Conservation (phyloP, 495 filamentous ascomycete genomes). For the Paragyromitra xinjiangensis region DNA sequence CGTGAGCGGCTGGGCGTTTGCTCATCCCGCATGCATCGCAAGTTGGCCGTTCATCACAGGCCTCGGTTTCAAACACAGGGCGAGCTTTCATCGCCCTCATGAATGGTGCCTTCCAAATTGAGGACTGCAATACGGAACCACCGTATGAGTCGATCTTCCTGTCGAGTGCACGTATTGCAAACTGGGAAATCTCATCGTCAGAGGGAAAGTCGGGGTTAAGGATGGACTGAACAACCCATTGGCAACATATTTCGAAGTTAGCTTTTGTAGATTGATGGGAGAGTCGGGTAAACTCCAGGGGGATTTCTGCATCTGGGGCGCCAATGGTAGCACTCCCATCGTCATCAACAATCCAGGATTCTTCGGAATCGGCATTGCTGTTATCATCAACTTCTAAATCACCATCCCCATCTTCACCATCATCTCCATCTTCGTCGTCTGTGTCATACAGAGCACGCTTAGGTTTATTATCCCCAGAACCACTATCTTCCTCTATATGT, state of each 20-base stretch:
- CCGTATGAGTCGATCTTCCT: slow-evolving; percentile 28
- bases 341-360: slow-evolving; percentile 51
- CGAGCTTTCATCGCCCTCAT: slow-evolving; percentile 46
- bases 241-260: slow-evolving; percentile 41
- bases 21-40: slow-evolving; percentile 51
- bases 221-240: slow-evolving; percentile 41
- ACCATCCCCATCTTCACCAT: not conserved
- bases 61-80: slow-evolving; percentile 21
- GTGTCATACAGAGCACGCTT: slow-evolving; percentile 44
- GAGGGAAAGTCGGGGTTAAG: slow-evolving; percentile 37
- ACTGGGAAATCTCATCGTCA: slow-evolving; percentile 30
- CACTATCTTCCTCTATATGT: slow-evolving; percentile 9
- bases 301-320: slow-evolving; percentile 37
- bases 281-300: slow-evolving; percentile 44
- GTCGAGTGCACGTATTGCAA: slow-evolving; percentile 39
- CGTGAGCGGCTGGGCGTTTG: slow-evolving; percentile 30
- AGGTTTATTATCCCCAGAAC: not conserved
- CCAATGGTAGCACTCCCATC: slow-evolving; percentile 23
- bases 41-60: slow-evolving; percentile 22
- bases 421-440: slow-evolving; percentile 35
- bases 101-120: slow-evolving; percentile 39
- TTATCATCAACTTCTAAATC: not conserved
- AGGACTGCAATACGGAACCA: slow-evolving; percentile 42
- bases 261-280: slow-evolving; percentile 35
- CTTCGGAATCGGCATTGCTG: slow-evolving; percentile 15